Base-by-base conservation (phyloP, 495 filamentous ascomycete species). In the Daldinia vernicosa region DNA sequence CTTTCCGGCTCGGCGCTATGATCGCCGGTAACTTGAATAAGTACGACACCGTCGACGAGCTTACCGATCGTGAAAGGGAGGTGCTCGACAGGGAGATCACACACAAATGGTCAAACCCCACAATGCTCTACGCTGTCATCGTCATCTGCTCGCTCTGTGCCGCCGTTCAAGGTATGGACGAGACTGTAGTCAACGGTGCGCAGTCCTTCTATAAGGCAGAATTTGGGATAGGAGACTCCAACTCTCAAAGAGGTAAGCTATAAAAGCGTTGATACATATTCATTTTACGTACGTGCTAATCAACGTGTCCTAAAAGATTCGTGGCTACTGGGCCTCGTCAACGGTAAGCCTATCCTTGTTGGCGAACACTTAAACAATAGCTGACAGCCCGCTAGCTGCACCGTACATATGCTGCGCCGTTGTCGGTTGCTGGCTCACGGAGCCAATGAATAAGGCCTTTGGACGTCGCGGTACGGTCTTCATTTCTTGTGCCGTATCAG, bases 381-480 rank as follows among this genome's bases (percentile, higher is more conserved):
- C 63, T 75, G 32, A 73, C 27, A 19, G 43, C 39, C 12, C 26
- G 57, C 45, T 53, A 77, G 75, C 75, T 35, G 79, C 80, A 1
- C 93, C 93, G 0, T 95, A 95, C 71, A 84, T 95, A 9, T 89
- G 89, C 79, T 95, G 89, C 69, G 91, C 93, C 19, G 76, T 94
- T 43, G 76, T 92, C 50, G 90, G 92, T 17, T 95, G 91, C 81
- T 97, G 93, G 93, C 83, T 94, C 43, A 93, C 92, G 2, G 89
- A 89, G 19, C 92, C 92, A 0, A 86, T 93, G 76, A 97, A 97
- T 77, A 87, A 89, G 66, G 84, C 78, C 62, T 91, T 95, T 68
- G 94, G 93, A 24, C 89, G 94, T 58, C 88, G 93, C 2, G 92
- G 93, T 7, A 94, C 93, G 12, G 92, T 97, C 57, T 95, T 96